These are phyloP conservation scores for Decorospora gaudefroyi DNA, from an alignment of 2,329 filamentous ascomycete species.

Conservation along the genomic window DNA sequence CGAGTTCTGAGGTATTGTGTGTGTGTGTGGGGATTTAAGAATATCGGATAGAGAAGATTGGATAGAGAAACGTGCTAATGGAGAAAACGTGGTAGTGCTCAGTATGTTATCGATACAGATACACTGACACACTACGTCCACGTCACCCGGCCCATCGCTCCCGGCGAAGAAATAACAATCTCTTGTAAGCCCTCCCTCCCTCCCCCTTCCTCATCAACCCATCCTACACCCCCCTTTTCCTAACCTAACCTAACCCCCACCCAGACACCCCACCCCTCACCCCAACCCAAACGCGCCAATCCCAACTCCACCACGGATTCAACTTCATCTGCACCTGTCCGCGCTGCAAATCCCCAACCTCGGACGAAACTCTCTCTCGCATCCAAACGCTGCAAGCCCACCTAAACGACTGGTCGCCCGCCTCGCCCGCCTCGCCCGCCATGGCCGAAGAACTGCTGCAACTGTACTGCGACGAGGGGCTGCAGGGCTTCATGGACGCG, in stretches of 20 bases:
- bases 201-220: slow-evolving; percentile 35
- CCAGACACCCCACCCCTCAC: slow-evolving; percentile 49
- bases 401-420: slow-evolving; percentile 39
- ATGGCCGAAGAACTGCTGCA: slow-evolving; percentile 42
- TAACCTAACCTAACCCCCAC: too few relatives aligned
- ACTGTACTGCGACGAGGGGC: slow-evolving; percentile 45
- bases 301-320: slow-evolving; percentile 41
- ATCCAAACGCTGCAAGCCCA: slow-evolving; percentile 40
- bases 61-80: slow-evolving; percentile 3
- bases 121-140: slow-evolving; percentile 49
- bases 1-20: background rate
- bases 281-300: slow-evolving; percentile 34
- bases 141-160: slow-evolving; percentile 40
- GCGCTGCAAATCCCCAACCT: slow-evolving; percentile 40
- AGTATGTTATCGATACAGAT: slow-evolving; percentile 46
- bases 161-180: slow-evolving; percentile 50
- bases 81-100: slow-evolving; percentile 42
- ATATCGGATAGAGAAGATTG: background rate
- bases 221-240: background rate
- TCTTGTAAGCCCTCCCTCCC: slow-evolving; percentile 34
- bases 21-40: background rate
- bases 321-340: slow-evolving; percentile 51
- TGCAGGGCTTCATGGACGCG: slow-evolving; percentile 49
- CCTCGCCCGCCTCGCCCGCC: slow-evolving; percentile 13
- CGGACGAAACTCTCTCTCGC: slow-evolving; percentile 38